A percentile compares a stretch with the other conserved stretches of the same genome.
Conservation (phyloP, 352 stramenopile species). For the Phytopythium delawarense region DNA sequence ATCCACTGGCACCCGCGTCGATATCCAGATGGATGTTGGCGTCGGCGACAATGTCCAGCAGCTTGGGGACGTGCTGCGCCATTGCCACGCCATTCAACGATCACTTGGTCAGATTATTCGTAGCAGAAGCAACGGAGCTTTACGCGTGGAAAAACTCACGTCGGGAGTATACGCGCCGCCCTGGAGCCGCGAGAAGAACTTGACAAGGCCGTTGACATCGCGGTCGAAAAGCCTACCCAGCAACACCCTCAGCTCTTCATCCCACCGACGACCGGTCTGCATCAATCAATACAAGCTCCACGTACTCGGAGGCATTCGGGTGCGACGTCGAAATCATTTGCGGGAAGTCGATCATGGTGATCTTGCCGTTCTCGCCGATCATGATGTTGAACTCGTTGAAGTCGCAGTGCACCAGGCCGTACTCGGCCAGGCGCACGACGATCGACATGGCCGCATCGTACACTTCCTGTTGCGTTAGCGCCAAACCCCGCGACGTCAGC, state of each 20-base stretch:
- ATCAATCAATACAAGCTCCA: constrained; percentile 7
- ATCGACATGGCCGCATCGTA: constrained; percentile 96
- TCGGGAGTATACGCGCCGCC: constrained; percentile 79
- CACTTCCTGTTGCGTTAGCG: constrained; percentile 51
- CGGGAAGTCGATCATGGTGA: constrained; percentile 99
- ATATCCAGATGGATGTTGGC: constrained; percentile 56
- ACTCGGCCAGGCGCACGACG: constrained; percentile 94
- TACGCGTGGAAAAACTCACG: constrained; percentile 43
- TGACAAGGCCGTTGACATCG: constrained; percentile 95
- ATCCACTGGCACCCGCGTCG: constrained; percentile 76
- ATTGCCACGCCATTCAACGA: background rate
- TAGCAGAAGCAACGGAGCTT: constrained; percentile 1
- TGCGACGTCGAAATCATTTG: constrained; percentile 99
- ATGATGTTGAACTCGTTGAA: constrained; percentile 99
- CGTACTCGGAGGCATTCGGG: constrained; percentile 96
- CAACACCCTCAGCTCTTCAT: constrained; percentile 29
- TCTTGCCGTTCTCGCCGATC: constrained; percentile 89
- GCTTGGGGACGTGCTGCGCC: constrained; percentile 39
- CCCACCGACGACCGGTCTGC: constrained; percentile 15
- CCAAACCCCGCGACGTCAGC: background rate
- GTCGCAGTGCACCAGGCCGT: constrained; percentile 99
- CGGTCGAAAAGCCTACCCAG: constrained; percentile 84
- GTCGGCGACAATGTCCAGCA: constrained; percentile 70
- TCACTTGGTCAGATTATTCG: background rate
- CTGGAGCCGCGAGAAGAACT: constrained; percentile 92